A percentile compares a stretch with the other conserved stretches of the same genome.
phyloP scores from a whole-genome alignment of 2,329 filamentous ascomycete genomes.

The Gnomoniopsis smithogilvyi region DNA sequence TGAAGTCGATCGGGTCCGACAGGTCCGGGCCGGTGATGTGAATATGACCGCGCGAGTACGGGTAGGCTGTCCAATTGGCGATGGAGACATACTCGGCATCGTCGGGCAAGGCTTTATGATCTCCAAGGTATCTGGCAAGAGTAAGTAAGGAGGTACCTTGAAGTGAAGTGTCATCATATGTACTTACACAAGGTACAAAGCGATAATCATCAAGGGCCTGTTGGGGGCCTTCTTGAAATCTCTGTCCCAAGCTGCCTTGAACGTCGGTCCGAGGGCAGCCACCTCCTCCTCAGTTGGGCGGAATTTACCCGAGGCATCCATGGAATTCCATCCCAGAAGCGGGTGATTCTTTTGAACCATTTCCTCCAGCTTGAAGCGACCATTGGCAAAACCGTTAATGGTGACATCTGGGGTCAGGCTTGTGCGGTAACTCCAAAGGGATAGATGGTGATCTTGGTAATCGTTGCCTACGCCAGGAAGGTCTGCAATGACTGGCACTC shows the following conservation, averaged over 20 bases:
- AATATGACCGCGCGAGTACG: slow-evolving; percentile 56
- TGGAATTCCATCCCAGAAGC: slow-evolving; percentile 54
- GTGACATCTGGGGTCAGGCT: slow-evolving; percentile 30
- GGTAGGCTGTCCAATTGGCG: slow-evolving; percentile 54
- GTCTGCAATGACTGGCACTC: slow-evolving; percentile 42
- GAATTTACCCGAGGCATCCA: slow-evolving; percentile 55
- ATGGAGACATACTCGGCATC: slow-evolving; percentile 32
- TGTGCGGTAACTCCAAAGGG: not conserved
- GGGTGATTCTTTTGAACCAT: slow-evolving; percentile 45
- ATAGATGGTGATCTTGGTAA: slow-evolving; percentile 38
- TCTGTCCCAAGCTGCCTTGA: slow-evolving; percentile 21
- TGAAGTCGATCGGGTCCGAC: slow-evolving; percentile 49
- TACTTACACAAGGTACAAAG: slow-evolving; percentile 24
- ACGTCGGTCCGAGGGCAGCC: slow-evolving; percentile 20
- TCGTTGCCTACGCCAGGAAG: slow-evolving; percentile 51
- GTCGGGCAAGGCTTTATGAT: slow-evolving; percentile 40
- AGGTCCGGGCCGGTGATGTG: slow-evolving; percentile 49
- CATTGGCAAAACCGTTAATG: slow-evolving; percentile 49
- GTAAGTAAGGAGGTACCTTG: not conserved
- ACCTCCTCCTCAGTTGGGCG: slow-evolving; percentile 36
- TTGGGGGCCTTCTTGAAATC: slow-evolving; percentile 20
- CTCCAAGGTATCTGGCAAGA: slow-evolving; percentile 27
- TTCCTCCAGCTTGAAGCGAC: slow-evolving; percentile 41
- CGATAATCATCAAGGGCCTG: slow-evolving; percentile 34
- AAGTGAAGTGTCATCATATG: not conserved